phyloP scores from a whole-genome alignment of 2,329 filamentous ascomycete genomes.

The Cladosporium halotolerans region DNA sequence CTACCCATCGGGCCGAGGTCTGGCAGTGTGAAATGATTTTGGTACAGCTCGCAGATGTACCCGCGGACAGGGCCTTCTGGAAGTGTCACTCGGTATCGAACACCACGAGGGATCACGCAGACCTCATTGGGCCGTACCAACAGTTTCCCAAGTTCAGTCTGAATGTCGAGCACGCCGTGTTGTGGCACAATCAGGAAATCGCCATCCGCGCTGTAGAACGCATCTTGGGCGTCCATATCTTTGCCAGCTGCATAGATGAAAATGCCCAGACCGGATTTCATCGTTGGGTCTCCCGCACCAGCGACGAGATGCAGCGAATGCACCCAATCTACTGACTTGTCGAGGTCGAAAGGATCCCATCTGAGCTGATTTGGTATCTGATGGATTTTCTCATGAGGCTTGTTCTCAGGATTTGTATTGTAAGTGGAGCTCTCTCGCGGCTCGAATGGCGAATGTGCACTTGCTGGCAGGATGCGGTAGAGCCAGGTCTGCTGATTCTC shows the following conservation, averaged over 20 bases:
- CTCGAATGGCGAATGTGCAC: constrained; percentile 52
- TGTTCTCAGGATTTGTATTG: constrained; percentile 46
- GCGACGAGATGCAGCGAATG: constrained; percentile 66
- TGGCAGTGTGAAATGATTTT: constrained; percentile 58
- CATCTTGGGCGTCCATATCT: constrained; percentile 66
- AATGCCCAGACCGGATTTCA: constrained; percentile 74
- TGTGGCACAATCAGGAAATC: constrained; percentile 62
- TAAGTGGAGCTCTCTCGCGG: constrained; percentile 43
- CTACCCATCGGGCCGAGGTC: constrained; percentile 62
- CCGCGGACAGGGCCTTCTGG: constrained; percentile 56
- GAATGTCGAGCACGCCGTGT: constrained; percentile 59
- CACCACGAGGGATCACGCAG: constrained; percentile 59
- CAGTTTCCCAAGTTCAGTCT: constrained; percentile 60
- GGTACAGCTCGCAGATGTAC: constrained; percentile 62
- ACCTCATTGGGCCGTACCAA: constrained; percentile 64
- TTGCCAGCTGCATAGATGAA: constrained; percentile 73
- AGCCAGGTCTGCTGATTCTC: constrained; percentile 56
- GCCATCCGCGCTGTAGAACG: constrained; percentile 76
- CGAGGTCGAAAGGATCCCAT: constrained; percentile 72
- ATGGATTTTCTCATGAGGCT: constrained; percentile 53
- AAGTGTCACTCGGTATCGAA: constrained; percentile 56
- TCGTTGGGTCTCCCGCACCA: constrained; percentile 70
- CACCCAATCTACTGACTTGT: constrained; percentile 62
- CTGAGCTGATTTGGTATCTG: constrained; percentile 76
- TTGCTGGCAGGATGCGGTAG: constrained; percentile 51